Evolutionary conservation across 306 rosid species (phyloP).

Genomic region (Malus sieversii): DNA sequence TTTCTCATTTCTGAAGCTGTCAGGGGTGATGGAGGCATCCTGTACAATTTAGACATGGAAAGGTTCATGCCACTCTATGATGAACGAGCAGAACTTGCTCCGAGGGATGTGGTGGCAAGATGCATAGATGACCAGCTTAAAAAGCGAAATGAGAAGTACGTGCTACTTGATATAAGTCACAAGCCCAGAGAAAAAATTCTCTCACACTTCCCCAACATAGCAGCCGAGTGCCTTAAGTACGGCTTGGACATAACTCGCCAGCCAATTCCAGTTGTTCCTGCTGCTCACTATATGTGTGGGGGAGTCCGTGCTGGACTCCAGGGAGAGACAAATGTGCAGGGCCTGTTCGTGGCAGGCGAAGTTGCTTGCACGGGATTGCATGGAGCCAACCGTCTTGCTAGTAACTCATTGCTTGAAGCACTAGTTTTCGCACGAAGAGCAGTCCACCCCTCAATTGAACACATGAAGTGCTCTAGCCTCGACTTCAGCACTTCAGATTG

Average conservation of each 20-base stretch:
- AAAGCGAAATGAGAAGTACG: slow-evolving; percentile 68
- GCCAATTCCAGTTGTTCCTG: slow-evolving; percentile 91
- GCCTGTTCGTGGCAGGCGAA: slow-evolving; percentile 89
- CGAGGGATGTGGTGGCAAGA: slow-evolving; percentile 96
- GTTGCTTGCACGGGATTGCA: slow-evolving; percentile 97
- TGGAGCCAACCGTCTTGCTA: slow-evolving; percentile 94
- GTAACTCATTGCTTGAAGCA: slow-evolving; percentile 96
- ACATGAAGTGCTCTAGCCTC: slow-evolving; percentile 50
- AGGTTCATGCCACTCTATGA: slow-evolving; percentile 90
- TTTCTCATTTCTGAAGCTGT: slow-evolving; percentile 90
- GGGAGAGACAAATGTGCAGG: slow-evolving; percentile 79
- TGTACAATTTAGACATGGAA: slow-evolving; percentile 79
- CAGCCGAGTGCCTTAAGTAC: slow-evolving; percentile 58
- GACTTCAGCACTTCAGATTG: slow-evolving; percentile 41
- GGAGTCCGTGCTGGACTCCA: slow-evolving; percentile 89
- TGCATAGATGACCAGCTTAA: slow-evolving; percentile 93
- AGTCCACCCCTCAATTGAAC: slow-evolving; percentile 73
- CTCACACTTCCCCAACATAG: slow-evolving; percentile 78
- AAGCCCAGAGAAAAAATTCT: slow-evolving; percentile 59
- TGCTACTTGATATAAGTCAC: slow-evolving; percentile 83
- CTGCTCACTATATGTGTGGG: slow-evolving; percentile 97
- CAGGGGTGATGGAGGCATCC: slow-evolving; percentile 84
- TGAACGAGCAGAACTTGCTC: slow-evolving; percentile 92
- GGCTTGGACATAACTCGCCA: slow-evolving; percentile 76
- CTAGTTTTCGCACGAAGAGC: slow-evolving; percentile 92